phyloP scores from a whole-genome alignment of 345 rosid genomes.

The Combretum micranthum region DNA sequence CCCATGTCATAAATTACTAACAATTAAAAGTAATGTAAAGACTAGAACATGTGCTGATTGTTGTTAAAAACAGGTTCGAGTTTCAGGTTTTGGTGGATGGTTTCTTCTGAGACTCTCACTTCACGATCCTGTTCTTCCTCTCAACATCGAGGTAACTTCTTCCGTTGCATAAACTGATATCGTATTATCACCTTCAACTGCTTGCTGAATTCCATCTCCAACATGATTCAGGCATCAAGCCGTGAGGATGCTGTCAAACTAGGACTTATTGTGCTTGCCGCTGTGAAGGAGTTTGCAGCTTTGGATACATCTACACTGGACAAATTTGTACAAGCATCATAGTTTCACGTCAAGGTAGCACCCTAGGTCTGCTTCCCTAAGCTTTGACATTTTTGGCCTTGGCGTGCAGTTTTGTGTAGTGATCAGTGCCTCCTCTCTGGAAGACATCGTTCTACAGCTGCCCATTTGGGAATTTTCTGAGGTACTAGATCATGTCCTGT shows the following conservation, averaged over 20 bases:
- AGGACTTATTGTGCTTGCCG: conserved; percentile 58
- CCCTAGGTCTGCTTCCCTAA: no score
- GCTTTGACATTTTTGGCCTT: no score
- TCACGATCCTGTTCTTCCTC: conserved; percentile 98
- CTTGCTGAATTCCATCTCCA: background rate
- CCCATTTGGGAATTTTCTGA: no score
- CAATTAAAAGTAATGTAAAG: background rate
- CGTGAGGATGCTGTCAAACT: conserved; percentile 70
- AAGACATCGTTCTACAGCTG: no score
- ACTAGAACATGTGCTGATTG: background rate
- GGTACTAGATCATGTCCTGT: no score
- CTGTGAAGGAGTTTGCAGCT: conserved; percentile 63
- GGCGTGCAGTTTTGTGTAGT: no score
- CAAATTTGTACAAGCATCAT: conserved; percentile 29
- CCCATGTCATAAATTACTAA: no score
- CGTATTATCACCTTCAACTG: background rate
- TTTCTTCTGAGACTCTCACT: conserved; percentile 96
- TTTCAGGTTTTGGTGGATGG: conserved; percentile 94
- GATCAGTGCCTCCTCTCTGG: no score
- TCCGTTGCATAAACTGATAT: conserved; percentile 4
- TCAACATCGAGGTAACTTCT: conserved; percentile 77
- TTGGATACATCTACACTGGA: conserved; percentile 76
- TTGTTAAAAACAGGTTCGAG: conserved; percentile 55
- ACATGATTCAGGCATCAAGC: conserved; percentile 52
- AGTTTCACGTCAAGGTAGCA: no score